Conservation (phyloP, 768 basidiomycete species). For the Russula vinacea region DNA sequence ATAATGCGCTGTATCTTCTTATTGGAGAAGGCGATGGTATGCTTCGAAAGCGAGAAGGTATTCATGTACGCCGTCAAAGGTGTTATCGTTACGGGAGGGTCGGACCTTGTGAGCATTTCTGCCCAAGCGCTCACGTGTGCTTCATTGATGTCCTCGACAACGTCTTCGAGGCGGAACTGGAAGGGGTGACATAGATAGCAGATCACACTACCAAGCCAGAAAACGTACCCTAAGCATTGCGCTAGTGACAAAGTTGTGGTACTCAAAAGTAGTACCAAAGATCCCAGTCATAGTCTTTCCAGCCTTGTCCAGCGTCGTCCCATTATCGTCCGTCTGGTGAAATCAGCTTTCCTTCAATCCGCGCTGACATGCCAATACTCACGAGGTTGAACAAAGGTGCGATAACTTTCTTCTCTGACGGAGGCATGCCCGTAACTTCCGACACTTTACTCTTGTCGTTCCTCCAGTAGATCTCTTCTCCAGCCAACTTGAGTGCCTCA, state of each 20-base stretch:
- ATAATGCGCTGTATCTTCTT: slow-evolving; percentile 69
- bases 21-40: slow-evolving; percentile 64
- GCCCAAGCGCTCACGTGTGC: slow-evolving; percentile 81
- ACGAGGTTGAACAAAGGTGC: slow-evolving; percentile 86
- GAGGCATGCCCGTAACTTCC: slow-evolving; percentile 59
- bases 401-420: slow-evolving; percentile 53
- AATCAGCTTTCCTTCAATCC: slow-evolving; percentile 14
- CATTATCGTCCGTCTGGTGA: slow-evolving; percentile 67
- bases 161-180: slow-evolving; percentile 63
- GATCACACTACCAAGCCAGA: not conserved
- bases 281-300: slow-evolving; percentile 64
- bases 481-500: slow-evolving; percentile 61
- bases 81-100: slow-evolving; percentile 67
- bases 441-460: slow-evolving; percentile 68
- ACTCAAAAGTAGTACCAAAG: slow-evolving; percentile 79
- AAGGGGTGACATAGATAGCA: slow-evolving; percentile 16
- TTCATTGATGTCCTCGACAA: slow-evolving; percentile 81
- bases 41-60: slow-evolving; percentile 65
- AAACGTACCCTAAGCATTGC: slow-evolving; percentile 59
- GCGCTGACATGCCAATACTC: slow-evolving; percentile 28
- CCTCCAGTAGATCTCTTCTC: slow-evolving; percentile 61
- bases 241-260: slow-evolving; percentile 67
- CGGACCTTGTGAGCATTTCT: slow-evolving; percentile 68
- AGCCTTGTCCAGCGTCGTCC: slow-evolving; percentile 63
- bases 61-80: slow-evolving; percentile 80